A percentile compares a stretch with the other conserved stretches of the same genome.
These are phyloP conservation scores for Escallonia herrerae DNA, from an alignment of 129 eudicot species.

Conservation along the genomic window DNA sequence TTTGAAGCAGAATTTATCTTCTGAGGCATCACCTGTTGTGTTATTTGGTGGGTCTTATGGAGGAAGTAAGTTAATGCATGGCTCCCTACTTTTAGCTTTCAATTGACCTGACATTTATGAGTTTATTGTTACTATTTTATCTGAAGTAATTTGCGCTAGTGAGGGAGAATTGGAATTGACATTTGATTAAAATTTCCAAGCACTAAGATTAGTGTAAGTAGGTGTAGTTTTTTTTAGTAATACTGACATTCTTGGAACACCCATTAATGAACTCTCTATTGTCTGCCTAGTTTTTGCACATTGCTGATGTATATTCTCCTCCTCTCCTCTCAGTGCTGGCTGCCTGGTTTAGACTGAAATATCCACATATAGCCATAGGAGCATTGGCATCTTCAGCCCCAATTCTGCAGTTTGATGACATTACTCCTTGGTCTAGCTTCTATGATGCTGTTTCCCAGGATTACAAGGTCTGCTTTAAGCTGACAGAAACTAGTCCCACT, in stretches of 20 bases:
- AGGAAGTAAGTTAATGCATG: constrained; percentile 34
- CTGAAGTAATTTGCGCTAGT: background rate
- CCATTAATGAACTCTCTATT: constrained; percentile 2
- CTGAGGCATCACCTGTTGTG: constrained; percentile 53
- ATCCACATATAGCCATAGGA: constrained; percentile 50
- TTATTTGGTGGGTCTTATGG: constrained; percentile 58
- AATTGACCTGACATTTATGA: too few relatives aligned
- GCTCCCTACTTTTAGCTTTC: too few relatives aligned
- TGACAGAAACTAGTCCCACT: background rate
- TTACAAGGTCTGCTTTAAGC: constrained; percentile 26
- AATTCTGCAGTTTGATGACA: constrained; percentile 42
- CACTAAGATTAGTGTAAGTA: background rate
- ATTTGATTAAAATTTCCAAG: background rate
- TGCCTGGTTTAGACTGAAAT: constrained; percentile 59
- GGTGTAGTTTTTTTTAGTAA: background rate
- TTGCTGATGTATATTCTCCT: background rate
- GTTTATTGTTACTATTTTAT: too few relatives aligned
- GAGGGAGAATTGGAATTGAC: background rate
- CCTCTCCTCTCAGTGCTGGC: constrained; percentile 32
- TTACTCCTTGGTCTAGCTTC: constrained; percentile 54
- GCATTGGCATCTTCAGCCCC: constrained; percentile 62
- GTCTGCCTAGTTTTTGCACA: background rate
- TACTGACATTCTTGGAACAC: background rate
- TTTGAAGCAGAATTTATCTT: constrained; percentile 38
- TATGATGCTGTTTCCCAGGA: constrained; percentile 52